These are phyloP conservation scores for Boletellus ananiceps DNA, from an alignment of 768 basidiomycete genomes.

Conservation along the genomic window DNA sequence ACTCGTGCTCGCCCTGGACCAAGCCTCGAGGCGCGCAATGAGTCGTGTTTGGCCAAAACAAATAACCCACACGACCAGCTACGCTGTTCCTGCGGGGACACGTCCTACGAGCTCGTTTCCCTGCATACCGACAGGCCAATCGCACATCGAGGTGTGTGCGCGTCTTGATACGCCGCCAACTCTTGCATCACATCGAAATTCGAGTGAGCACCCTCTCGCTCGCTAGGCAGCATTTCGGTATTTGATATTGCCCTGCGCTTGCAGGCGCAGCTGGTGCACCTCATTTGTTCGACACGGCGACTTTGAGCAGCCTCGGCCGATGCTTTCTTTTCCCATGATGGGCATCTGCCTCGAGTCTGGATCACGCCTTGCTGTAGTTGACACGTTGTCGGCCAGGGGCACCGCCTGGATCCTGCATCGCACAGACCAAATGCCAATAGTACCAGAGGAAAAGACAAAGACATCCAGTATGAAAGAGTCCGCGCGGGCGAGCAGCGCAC, in stretches of 20 bases:
- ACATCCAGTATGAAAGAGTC: conserved; percentile 1
- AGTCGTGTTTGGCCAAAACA: conserved; percentile 28
- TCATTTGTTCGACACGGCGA: conserved; percentile 10
- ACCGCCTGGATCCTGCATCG: neutral
- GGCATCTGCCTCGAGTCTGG: conserved; percentile 17
- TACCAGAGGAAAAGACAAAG: neutral
- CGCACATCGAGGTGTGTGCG: conserved; percentile 4
- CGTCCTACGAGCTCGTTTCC: too few species aligned
- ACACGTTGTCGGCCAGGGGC: conserved; percentile 17
- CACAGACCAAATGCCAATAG: neutral
- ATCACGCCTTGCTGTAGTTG: conserved; percentile 5
- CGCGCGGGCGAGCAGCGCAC: conserved; percentile 2
- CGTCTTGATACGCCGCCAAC: conserved; percentile 4
- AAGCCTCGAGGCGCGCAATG: conserved; percentile 29
- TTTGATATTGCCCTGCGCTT: conserved; percentile 18
- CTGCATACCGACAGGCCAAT: neutral
- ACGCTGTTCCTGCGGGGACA: too few species aligned
- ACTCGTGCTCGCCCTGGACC: conserved; percentile 18
- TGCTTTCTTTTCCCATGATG: conserved; percentile 7
- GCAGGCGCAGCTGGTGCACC: conserved; percentile 12
- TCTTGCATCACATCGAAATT: conserved; percentile 11
- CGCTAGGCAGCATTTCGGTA: conserved; percentile 9
- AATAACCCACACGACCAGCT: conserved; percentile 15
- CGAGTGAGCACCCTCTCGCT: neutral
- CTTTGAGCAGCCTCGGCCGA: neutral